Percentiles rank a stretch among this genome's conserved stretches.
Evolutionary conservation across 345 rosid species (phyloP).

Genomic region (Populus davidiana): DNA sequence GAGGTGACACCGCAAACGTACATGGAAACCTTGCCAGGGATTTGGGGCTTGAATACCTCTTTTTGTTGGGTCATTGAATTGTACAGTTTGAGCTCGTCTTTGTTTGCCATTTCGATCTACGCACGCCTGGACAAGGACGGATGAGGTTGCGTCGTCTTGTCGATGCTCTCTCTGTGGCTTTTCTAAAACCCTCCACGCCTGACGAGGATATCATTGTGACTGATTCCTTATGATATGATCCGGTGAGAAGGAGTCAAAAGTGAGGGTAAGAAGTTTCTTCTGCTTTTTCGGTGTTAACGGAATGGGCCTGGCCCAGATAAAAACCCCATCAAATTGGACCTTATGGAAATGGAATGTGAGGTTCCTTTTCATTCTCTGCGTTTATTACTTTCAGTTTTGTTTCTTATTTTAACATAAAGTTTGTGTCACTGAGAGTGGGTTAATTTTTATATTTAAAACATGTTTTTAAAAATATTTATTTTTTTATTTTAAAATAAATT

Average conservation of each 20-base stretch:
- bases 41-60: constrained; percentile 50
- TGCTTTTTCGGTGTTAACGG: not conserved
- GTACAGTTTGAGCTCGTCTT: constrained; percentile 46
- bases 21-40: constrained; percentile 60
- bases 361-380: no score
- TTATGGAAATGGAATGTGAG: not conserved
- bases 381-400: no score
- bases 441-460: no score
- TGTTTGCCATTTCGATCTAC: constrained; percentile 12
- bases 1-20: constrained; percentile 93
- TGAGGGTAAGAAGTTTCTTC: not conserved
- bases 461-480: no score
- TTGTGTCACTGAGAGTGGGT: no score
- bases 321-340: not conserved
- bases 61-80: constrained; percentile 66
- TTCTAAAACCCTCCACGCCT: not conserved
- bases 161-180: not conserved
- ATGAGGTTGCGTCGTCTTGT: not conserved
- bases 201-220: not conserved
- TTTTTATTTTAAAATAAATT: no score
- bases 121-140: not conserved
- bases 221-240: not conserved
- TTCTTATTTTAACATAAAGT: no score
- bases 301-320: not conserved
- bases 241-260: not conserved